Evolutionary conservation across 2,329 filamentous ascomycete genomes (phyloP).

Genomic region (Phaeosphaeria sp.): DNA sequence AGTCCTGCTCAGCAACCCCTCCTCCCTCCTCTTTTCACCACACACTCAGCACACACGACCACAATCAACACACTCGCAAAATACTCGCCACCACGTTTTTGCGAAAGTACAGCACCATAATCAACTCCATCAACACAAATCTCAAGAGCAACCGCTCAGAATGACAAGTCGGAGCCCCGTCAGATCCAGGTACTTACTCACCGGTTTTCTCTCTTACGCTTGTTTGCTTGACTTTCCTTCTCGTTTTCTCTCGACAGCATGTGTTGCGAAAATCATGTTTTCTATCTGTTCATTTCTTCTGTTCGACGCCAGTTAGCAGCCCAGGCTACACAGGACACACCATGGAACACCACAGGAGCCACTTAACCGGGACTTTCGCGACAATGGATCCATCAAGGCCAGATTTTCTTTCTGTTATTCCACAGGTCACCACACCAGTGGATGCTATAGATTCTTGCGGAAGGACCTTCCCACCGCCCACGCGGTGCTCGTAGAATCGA

Average conservation of each 20-base stretch:
- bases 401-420: slow-evolving; percentile 29
- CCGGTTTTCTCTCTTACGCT: slow-evolving; percentile 40
- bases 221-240: slow-evolving; percentile 29
- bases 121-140: slow-evolving; percentile 10
- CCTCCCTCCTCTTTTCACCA: slow-evolving; percentile 35
- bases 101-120: slow-evolving; percentile 2
- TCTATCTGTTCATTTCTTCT: slow-evolving; percentile 28
- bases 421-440: neutral
- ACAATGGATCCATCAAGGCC: slow-evolving; percentile 23
- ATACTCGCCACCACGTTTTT: slow-evolving; percentile 5
- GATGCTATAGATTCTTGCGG: neutral
- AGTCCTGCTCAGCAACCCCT: slow-evolving; percentile 28
- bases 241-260: slow-evolving; percentile 21
- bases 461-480: slow-evolving; percentile 20
- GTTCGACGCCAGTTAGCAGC: slow-evolving; percentile 42
- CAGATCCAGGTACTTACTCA: slow-evolving; percentile 53
- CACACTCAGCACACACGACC: slow-evolving; percentile 21
- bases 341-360: slow-evolving; percentile 32
- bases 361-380: slow-evolving; percentile 5
- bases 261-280: slow-evolving; percentile 37
- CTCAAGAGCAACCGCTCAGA: slow-evolving; percentile 50
- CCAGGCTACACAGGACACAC: slow-evolving; percentile 25
- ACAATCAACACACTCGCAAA: slow-evolving; percentile 21
- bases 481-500: slow-evolving; percentile 38
- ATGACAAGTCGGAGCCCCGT: slow-evolving; percentile 54